A percentile compares a stretch with the other conserved stretches of the same genome.
Conservation (phyloP, 1,139 yeast species). For the Hyphopichia khmerensis region DNA sequence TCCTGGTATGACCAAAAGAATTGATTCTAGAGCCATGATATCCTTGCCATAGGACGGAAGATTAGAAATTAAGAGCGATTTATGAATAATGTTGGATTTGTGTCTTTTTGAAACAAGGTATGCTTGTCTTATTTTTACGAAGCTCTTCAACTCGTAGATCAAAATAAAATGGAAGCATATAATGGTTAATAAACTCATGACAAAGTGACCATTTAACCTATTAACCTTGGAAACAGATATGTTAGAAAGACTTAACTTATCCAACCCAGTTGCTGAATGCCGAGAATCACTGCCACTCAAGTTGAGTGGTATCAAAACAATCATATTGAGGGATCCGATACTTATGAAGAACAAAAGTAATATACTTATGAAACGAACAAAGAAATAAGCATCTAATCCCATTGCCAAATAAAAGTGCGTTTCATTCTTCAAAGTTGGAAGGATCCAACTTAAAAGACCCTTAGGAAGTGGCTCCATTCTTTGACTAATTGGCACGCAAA, state of each 20-base stretch:
- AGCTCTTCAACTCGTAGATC: slow-evolving; percentile 48
- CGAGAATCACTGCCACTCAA: slow-evolving; percentile 36
- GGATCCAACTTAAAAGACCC: slow-evolving; percentile 50
- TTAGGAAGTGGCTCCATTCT: slow-evolving; percentile 37
- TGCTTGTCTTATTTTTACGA: slow-evolving; percentile 43
- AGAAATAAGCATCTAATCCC: slow-evolving; percentile 69
- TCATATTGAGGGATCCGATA: slow-evolving; percentile 50
- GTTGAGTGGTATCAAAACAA: slow-evolving; percentile 59
- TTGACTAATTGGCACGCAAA: slow-evolving; percentile 38
- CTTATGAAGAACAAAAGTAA: slow-evolving; percentile 48
- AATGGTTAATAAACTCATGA: slow-evolving; percentile 51
- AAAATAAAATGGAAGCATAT: slow-evolving; percentile 54
- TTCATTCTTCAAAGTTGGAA: slow-evolving; percentile 37
- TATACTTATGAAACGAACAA: slow-evolving; percentile 52
- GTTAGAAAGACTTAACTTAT: slow-evolving; percentile 60
- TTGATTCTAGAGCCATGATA: slow-evolving; percentile 17
- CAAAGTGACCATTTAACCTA: slow-evolving; percentile 53
- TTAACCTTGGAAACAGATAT: slow-evolving; percentile 47
- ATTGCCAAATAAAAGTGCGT: slow-evolving; percentile 42
- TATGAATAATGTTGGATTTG: slow-evolving; percentile 25
- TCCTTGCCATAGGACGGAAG: slow-evolving; percentile 41
- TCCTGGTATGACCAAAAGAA: slow-evolving; percentile 40
- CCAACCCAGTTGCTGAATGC: slow-evolving; percentile 48
- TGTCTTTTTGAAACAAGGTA: slow-evolving; percentile 29
- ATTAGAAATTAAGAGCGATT: slow-evolving; percentile 49